These are phyloP conservation scores for Niebla homalea DNA, from an alignment of 495 filamentous ascomycete species.

Conservation along the genomic window DNA sequence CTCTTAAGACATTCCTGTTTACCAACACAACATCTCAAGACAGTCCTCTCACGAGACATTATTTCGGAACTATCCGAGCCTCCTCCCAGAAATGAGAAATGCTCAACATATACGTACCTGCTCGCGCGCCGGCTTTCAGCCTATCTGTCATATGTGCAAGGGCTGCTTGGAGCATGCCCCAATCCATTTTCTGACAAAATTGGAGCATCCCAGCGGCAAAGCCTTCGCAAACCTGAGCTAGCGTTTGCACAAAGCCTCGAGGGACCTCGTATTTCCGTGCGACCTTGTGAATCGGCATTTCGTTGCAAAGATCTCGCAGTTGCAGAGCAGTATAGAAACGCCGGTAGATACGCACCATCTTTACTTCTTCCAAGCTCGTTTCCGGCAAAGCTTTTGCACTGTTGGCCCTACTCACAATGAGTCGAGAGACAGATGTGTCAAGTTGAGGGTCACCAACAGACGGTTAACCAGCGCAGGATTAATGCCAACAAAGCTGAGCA, in stretches of 20 bases:
- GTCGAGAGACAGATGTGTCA: neutral
- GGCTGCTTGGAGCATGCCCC: slow-evolving; percentile 60
- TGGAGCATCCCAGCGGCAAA: slow-evolving; percentile 67
- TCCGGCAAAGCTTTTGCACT: slow-evolving; percentile 53
- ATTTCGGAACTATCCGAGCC: too few species aligned
- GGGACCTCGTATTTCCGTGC: slow-evolving; percentile 56
- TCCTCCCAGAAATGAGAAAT: too few species aligned
- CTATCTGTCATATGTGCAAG: slow-evolving; percentile 68
- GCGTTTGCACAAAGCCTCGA: slow-evolving; percentile 56
- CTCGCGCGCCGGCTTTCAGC: slow-evolving; percentile 58
- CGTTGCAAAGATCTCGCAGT: slow-evolving; percentile 70
- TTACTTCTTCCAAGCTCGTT: slow-evolving; percentile 44
- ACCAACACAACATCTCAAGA: too few species aligned
- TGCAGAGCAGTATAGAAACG: slow-evolving; percentile 71
- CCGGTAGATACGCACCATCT: slow-evolving; percentile 51
- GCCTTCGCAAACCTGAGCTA: slow-evolving; percentile 63
- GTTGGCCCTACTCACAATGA: slow-evolving; percentile 45
- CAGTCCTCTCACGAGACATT: too few species aligned
- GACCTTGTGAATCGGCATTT: slow-evolving; percentile 56
- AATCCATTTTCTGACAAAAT: slow-evolving; percentile 63
- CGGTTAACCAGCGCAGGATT: slow-evolving; percentile 57
- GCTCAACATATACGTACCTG: slow-evolving; percentile 10
- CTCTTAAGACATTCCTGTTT: too few species aligned
- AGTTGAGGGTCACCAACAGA: slow-evolving; percentile 36
- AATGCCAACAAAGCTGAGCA: slow-evolving; percentile 55